Evolutionary conservation across 2,329 filamentous ascomycete species (phyloP).

Genomic region (Magnaporthales sp.): DNA sequence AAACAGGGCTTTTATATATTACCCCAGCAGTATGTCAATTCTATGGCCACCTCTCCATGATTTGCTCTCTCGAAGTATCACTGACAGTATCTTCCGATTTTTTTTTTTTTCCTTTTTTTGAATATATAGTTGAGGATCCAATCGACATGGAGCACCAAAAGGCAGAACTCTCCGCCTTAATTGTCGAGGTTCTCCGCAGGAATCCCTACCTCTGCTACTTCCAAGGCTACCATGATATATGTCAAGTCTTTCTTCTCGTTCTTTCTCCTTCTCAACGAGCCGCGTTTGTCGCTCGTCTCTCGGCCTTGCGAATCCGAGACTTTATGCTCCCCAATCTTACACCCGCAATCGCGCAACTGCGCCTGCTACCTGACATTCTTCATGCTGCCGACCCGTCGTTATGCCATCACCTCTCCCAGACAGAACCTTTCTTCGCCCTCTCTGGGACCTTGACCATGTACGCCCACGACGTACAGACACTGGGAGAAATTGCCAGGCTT

Average conservation of each 20-base stretch:
- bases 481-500: constrained; percentile 77
- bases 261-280: constrained; percentile 55
- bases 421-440: constrained; percentile 85
- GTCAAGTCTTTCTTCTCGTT: constrained; percentile 87
- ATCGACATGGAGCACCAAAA: constrained; percentile 64
- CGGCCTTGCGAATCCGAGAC: constrained; percentile 82
- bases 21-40: constrained; percentile 62
- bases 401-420: constrained; percentile 64
- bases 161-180: constrained; percentile 68
- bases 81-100: constrained; percentile 6
- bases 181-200: constrained; percentile 69
- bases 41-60: background rate
- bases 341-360: constrained; percentile 77
- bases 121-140: constrained; percentile 51
- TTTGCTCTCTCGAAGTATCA: background rate
- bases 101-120: background rate
- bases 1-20: constrained; percentile 94
- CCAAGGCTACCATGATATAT: constrained; percentile 97
- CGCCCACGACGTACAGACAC: constrained; percentile 88
- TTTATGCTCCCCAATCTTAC: constrained; percentile 90
- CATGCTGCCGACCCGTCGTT: constrained; percentile 62
- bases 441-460: constrained; percentile 94
- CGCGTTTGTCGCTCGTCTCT: constrained; percentile 67
- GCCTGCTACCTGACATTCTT: constrained; percentile 76
- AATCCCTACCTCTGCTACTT: constrained; percentile 89